A percentile compares a stretch with the other conserved stretches of the same genome.
These are phyloP conservation scores for Pochonia chlamydosporia DNA, from an alignment of 2,329 filamentous ascomycete species.

Conservation along the genomic window DNA sequence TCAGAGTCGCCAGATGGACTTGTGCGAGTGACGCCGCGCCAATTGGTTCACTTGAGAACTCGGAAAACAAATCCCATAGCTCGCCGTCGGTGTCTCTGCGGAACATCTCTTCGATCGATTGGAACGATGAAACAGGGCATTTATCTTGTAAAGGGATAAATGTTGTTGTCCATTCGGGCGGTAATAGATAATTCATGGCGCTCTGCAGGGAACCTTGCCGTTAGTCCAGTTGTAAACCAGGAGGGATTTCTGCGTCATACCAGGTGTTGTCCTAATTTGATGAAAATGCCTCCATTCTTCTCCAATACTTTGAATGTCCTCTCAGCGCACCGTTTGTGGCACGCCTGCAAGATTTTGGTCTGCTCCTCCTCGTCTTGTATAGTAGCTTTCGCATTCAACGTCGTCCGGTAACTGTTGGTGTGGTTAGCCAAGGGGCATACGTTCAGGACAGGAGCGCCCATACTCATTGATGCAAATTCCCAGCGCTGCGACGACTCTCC, in stretches of 20 bases:
- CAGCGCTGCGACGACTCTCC: conserved; percentile 69
- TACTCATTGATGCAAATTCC: conserved; percentile 87
- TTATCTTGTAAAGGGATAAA: conserved; percentile 95
- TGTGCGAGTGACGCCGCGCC: conserved; percentile 92
- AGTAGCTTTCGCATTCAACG: conserved; percentile 65
- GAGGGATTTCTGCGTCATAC: conserved; percentile 30
- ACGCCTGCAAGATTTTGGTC: conserved; percentile 66
- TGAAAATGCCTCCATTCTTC: conserved; percentile 96
- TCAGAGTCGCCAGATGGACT: conserved; percentile 82
- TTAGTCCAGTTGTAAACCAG: background rate
- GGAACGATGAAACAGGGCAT: conserved; percentile 85
- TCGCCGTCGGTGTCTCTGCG: conserved; percentile 71
- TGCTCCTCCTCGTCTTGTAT: conserved; percentile 58
- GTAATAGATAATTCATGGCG: conserved; percentile 91
- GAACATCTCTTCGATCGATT: conserved; percentile 85
- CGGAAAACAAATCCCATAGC: conserved; percentile 77
- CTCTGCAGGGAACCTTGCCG: conserved; percentile 42
- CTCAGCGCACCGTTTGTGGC: conserved; percentile 88
- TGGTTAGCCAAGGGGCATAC: background rate
- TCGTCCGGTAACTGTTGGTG: conserved; percentile 69
- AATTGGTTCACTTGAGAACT: conserved; percentile 75
- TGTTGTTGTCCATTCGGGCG: conserved; percentile 86
- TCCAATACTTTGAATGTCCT: conserved; percentile 83
- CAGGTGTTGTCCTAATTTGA: conserved; percentile 93
- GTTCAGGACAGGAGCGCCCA: conserved; percentile 6